A percentile compares a stretch with the other conserved stretches of the same genome.
These are phyloP conservation scores for Epichloe uncinata DNA, from an alignment of 2,329 filamentous ascomycete genomes.

Conservation along the genomic window DNA sequence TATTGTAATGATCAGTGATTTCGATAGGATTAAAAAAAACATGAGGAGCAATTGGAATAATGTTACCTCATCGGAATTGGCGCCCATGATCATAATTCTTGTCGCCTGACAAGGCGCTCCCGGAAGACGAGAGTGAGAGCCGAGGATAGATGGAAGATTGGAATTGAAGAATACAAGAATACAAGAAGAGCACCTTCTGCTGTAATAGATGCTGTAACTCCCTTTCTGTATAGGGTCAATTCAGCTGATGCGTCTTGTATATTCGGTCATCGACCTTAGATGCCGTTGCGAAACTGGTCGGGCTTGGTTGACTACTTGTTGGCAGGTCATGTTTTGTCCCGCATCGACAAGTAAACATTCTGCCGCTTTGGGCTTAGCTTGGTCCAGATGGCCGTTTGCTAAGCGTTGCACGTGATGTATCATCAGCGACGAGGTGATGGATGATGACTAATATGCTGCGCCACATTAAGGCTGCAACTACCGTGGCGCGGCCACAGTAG, in stretches of 20 bases:
- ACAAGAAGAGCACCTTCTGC: background rate
- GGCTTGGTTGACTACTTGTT: constrained; percentile 1
- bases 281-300: background rate
- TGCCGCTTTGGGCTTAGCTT: constrained; percentile 15
- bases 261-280: background rate
- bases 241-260: background rate
- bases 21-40: background rate
- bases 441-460: background rate
- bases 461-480: too few relatives aligned
- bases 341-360: constrained; percentile 17
- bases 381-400: background rate
- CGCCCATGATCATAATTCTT: constrained; percentile 13
- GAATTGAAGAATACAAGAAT: background rate
- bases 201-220: background rate
- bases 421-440: background rate
- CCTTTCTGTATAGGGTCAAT: background rate
- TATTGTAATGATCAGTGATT: constrained; percentile 14
- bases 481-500: background rate
- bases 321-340: constrained; percentile 15
- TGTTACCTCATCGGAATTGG: constrained; percentile 15
- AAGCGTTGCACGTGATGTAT: constrained; percentile 1
- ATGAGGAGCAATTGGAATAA: background rate
- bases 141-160: background rate
- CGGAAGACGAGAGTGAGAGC: background rate
- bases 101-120: background rate